A percentile compares a stretch with the other conserved stretches of the same genome.
phyloP scores from a whole-genome alignment of 441 rosid genomes.

The Macaranga tanarius region DNA sequence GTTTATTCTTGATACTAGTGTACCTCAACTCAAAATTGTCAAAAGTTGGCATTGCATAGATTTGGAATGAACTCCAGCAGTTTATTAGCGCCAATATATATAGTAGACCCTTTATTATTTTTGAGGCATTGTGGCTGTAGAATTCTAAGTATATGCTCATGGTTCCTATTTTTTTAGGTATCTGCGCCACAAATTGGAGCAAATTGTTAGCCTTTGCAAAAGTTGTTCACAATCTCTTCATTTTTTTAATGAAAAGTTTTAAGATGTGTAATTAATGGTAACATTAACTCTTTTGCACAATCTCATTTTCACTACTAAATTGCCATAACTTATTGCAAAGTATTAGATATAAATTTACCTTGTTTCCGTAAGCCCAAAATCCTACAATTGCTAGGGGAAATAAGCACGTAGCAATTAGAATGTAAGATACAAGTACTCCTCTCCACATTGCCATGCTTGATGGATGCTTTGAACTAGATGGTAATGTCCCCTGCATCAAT shows the following conservation, averaged over 20 bases:
- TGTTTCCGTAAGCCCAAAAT: conserved; percentile 58
- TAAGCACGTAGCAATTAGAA: conserved; percentile 34
- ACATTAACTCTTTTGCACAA: too few relatives aligned
- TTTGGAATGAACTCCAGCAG: conserved; percentile 45
- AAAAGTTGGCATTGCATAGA: conserved; percentile 54
- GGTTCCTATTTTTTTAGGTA: conserved; percentile 35
- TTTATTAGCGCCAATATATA: conserved; percentile 30
- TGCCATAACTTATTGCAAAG: too few relatives aligned
- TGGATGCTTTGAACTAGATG: conserved; percentile 30
- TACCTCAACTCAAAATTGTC: conserved; percentile 47
- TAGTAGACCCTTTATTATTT: conserved; percentile 24
- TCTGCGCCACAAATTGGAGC: conserved; percentile 26
- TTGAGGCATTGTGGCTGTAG: conserved; percentile 30
- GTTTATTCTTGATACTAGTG: conserved; percentile 23
- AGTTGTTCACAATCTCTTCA: background rate
- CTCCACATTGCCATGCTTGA: conserved; percentile 50
- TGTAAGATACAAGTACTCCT: conserved; percentile 43
- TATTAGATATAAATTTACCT: conserved; percentile 25
- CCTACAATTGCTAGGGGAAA: conserved; percentile 45
- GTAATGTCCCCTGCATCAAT: conserved; percentile 47
- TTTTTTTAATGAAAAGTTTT: background rate
- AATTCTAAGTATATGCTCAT: conserved; percentile 27
- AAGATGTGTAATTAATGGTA: background rate
- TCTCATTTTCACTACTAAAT: too few relatives aligned
- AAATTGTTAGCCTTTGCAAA: background rate